phyloP scores from a whole-genome alignment of 495 filamentous ascomycete genomes.

The Neohortaea acidophila region DNA sequence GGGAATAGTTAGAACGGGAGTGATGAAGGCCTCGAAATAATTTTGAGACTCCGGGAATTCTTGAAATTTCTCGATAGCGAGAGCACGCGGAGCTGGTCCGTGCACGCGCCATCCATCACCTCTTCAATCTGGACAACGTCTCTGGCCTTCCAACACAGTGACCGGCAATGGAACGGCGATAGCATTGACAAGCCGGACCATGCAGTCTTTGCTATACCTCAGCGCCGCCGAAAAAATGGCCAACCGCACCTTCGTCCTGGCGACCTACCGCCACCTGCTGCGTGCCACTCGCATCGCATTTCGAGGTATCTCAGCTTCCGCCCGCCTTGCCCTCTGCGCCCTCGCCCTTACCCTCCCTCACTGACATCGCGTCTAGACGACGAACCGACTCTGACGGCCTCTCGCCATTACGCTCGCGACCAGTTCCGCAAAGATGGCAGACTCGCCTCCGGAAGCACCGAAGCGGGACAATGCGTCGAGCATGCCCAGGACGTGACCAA shows the following conservation, averaged over 20 bases:
- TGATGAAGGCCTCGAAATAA: background rate
- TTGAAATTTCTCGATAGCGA: background rate
- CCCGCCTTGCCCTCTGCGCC: conserved; percentile 6
- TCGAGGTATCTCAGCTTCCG: conserved; percentile 39
- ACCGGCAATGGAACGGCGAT: conserved; percentile 2
- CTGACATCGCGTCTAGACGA: conserved; percentile 43
- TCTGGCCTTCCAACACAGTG: too few relatives aligned
- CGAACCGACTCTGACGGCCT: conserved; percentile 44
- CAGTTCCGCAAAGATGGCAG: conserved; percentile 52
- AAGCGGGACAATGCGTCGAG: conserved; percentile 39
- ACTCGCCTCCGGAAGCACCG: conserved; percentile 37
- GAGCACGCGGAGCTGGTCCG: background rate
- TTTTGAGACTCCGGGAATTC: too few relatives aligned
- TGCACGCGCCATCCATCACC: too few relatives aligned
- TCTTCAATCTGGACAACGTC: too few relatives aligned
- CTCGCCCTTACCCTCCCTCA: background rate
- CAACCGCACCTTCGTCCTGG: conserved; percentile 25
- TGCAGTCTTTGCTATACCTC: conserved; percentile 2
- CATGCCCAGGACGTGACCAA: conserved; percentile 72
- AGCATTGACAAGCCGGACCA: background rate
- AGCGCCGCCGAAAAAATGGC: conserved; percentile 3
- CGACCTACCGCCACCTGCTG: conserved; percentile 69
- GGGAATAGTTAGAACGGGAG: background rate
- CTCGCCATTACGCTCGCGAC: conserved; percentile 51
- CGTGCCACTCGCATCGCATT: conserved; percentile 76